Evolutionary conservation across 257 asterid genomes (phyloP), one percentile per base, ranked within the genome.

Genomic region (Solanum rostratum): DNA sequence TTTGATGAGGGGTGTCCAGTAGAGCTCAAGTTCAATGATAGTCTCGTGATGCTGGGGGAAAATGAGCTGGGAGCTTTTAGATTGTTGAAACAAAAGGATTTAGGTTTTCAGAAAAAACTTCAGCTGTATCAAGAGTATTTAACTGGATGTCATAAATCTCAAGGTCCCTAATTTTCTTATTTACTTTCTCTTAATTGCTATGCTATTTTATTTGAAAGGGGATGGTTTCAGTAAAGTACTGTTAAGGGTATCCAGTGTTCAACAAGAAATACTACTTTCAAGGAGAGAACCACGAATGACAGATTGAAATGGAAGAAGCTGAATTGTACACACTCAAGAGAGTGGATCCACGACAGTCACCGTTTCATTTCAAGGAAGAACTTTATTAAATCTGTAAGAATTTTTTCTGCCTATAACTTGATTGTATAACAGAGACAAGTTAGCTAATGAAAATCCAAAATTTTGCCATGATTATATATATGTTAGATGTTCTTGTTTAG

Each of bases 1-100:
- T 91, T 93, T 65, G 91, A 91, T 82, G 85, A 74, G 65, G 95
- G 91, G 80, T 93, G 96, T 85, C 97, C 96, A 7, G 57, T 92
- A 55, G 90, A 87, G 46, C 83, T 93, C 88, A 87, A 88, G 66
- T 93, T 93, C 82, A 86, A 87, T 60, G 88, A 86, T 49, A 37
- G 55, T 22, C 16, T 52, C 70, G 1, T 80, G 24, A 49, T 63
- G 8, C 89, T 87, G 59, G 93, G 91, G 84, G 82, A 84, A 4
- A 91, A 85, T 74, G 95, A 88, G 85, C 85, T 91, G 87, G 91
- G 92, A 79, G 60, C 82, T 12, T 89, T 85, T 68, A 85, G 81
- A 84, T 73, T 45, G 74, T 84, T 93, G 87, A 93, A 89, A 90
- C 87, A 87, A 81, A 90, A 54, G n/a, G 91, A 90, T 71, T 79